Percentiles rank a stretch among this genome's conserved stretches.
Evolutionary conservation across 441 rosid species (phyloP).

Genomic region (Corymbia citriodora): DNA sequence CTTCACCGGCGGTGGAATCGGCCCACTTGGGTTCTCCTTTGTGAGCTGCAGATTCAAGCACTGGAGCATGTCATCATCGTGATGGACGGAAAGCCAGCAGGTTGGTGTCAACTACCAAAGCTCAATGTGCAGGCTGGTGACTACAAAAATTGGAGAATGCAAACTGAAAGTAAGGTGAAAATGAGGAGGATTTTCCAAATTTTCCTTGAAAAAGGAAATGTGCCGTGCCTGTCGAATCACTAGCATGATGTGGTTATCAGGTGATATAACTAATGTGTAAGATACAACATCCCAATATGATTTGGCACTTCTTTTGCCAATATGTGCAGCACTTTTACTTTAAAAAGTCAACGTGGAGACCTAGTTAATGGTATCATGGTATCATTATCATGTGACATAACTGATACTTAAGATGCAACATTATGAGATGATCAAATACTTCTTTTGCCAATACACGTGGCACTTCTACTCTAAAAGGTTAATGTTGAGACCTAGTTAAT

Average conservation of each 20-base stretch:
- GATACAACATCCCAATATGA: no score
- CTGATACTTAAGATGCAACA: no score
- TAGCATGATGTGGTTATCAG: not conserved
- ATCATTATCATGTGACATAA: no score
- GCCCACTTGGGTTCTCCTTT: slow-evolving; percentile 25
- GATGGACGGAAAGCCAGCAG: no score
- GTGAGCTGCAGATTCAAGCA: slow-evolving; percentile 24
- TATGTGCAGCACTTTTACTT: rapidly evolving
- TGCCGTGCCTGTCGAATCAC: not conserved
- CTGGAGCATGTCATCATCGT: no score
- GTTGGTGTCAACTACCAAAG: not conserved
- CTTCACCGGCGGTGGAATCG: not conserved
- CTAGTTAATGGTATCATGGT: not conserved
- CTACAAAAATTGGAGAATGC: not conserved
- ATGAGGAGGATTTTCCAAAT: not conserved
- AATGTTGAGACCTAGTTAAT: no score
- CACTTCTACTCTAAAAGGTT: not conserved
- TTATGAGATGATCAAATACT: no score
- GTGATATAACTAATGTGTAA: not conserved
- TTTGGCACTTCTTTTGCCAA: not conserved
- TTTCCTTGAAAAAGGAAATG: not conserved
- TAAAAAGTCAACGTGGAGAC: not conserved
- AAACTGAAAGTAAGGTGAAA: not conserved
- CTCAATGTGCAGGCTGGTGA: not conserved
- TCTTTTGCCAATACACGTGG: not conserved